These are phyloP conservation scores for Polygonum aviculare DNA, from an alignment of 148 eudicot species.

Conservation along the genomic window DNA sequence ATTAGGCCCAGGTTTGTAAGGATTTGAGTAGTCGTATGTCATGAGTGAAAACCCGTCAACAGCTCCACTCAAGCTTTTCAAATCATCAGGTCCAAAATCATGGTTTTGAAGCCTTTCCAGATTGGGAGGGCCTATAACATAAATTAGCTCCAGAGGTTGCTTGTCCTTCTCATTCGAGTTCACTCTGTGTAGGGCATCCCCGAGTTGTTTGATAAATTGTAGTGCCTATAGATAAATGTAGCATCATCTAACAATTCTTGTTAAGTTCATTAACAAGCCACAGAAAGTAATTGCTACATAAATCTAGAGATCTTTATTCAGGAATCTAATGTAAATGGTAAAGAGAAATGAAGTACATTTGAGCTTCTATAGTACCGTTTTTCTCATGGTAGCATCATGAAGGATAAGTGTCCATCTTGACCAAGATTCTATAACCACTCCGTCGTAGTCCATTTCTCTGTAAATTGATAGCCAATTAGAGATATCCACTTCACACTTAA, in stretches of 20 bases:
- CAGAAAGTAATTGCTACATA: background rate
- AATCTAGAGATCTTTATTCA: slow-evolving; percentile 9
- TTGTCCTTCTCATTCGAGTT: slow-evolving; percentile 28
- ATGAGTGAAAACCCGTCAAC: slow-evolving; percentile 96
- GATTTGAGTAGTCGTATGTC: slow-evolving; percentile 92
- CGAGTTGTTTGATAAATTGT: slow-evolving; percentile 66
- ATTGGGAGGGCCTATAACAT: slow-evolving; percentile 87
- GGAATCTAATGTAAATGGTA: slow-evolving; percentile 8
- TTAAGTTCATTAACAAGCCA: background rate
- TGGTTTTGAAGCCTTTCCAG: slow-evolving; percentile 53
- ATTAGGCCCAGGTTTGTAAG: slow-evolving; percentile 91
- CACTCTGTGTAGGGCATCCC: slow-evolving; percentile 66
- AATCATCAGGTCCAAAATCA: slow-evolving; percentile 95
- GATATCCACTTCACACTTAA: background rate
- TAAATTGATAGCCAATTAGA: background rate
- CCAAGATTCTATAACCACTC: slow-evolving; percentile 96
- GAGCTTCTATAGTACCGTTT: slow-evolving; percentile 35
- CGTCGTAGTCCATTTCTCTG: slow-evolving; percentile 94
- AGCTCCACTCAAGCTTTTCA: slow-evolving; percentile 47
- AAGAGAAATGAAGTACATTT: background rate
- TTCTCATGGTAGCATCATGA: slow-evolving; percentile 59
- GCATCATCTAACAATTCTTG: background rate
- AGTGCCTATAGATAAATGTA: slow-evolving; percentile 46
- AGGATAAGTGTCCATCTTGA: slow-evolving; percentile 94
- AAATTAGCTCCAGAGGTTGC: slow-evolving; percentile 53